Percentiles rank a stretch among this genome's conserved stretches.
These are phyloP conservation scores for Xylariaceae sp. DNA, from an alignment of 2,329 filamentous ascomycete species.

Conservation along the genomic window DNA sequence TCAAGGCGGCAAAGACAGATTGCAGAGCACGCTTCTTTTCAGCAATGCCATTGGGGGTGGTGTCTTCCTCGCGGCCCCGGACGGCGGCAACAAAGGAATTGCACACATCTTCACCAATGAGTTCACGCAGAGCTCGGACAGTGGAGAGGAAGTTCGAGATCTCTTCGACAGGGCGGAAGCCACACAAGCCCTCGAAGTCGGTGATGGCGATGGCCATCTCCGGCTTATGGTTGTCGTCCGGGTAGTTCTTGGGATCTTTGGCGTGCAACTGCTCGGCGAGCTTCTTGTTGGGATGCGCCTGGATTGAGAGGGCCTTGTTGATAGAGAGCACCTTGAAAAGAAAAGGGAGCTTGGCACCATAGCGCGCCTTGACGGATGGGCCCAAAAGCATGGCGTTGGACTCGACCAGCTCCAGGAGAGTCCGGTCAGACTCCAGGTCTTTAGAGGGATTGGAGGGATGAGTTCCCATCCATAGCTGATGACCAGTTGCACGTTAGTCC, in stretches of 20 bases:
- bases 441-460: slow-evolving; percentile 94
- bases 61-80: slow-evolving; percentile 48
- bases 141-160: slow-evolving; percentile 70
- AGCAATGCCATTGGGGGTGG: slow-evolving; percentile 34
- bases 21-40: slow-evolving; percentile 77
- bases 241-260: slow-evolving; percentile 88
- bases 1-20: slow-evolving; percentile 70
- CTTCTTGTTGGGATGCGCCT: slow-evolving; percentile 94
- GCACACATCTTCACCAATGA: slow-evolving; percentile 64
- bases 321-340: slow-evolving; percentile 98
- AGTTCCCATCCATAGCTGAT: slow-evolving; percentile 96
- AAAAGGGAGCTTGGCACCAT: slow-evolving; percentile 82
- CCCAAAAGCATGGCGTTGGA: slow-evolving; percentile 84
- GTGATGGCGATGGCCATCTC: slow-evolving; percentile 99
- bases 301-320: slow-evolving; percentile 92
- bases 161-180: slow-evolving; percentile 83
- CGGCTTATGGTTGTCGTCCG: slow-evolving; percentile 98
- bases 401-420: slow-evolving; percentile 79
- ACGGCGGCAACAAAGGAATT: slow-evolving; percentile 50
- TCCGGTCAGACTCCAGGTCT: slow-evolving; percentile 77
- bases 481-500: slow-evolving; percentile 5
- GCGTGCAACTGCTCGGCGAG: slow-evolving; percentile 84
- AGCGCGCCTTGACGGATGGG: slow-evolving; percentile 65
- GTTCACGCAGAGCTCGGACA: slow-evolving; percentile 58
- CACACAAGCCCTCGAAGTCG: slow-evolving; percentile 91